A percentile compares a stretch with the other conserved stretches of the same genome.
phyloP scores from a whole-genome alignment of 2,329 filamentous ascomycete genomes.

The Colletotrichum scovillei region DNA sequence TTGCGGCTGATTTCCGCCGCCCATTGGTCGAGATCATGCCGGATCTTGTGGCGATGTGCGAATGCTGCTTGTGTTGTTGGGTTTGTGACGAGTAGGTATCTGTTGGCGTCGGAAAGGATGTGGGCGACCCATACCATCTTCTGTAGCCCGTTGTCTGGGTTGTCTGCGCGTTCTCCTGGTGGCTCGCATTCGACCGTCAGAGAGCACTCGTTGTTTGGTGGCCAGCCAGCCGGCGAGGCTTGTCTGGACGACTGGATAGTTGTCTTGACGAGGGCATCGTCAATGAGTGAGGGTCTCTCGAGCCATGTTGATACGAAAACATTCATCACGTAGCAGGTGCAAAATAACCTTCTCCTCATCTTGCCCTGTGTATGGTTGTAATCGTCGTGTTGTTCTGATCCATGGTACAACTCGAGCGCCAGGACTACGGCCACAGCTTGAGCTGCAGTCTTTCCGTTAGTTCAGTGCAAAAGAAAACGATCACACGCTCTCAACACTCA shows the following conservation, averaged over 20 bases:
- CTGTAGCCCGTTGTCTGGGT: background rate
- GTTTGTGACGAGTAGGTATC: conserved; percentile 19
- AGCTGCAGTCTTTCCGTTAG: background rate
- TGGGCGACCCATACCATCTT: conserved; percentile 13
- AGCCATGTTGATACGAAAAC: conserved; percentile 25
- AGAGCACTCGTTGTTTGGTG: background rate
- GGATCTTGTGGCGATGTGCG: conserved; percentile 24
- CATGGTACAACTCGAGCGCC: conserved; percentile 14
- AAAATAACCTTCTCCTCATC: conserved; percentile 9
- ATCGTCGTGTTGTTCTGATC: background rate
- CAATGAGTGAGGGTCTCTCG: conserved; percentile 21
- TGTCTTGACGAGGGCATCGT: conserved; percentile 20
- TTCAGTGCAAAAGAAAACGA: too few relatives aligned
- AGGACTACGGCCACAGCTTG: conserved; percentile 21
- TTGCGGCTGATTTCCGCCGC: background rate
- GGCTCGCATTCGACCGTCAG: background rate
- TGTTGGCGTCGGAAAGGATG: conserved; percentile 22
- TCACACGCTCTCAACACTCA: background rate
- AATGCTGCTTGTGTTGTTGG: conserved; percentile 14
- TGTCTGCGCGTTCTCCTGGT: background rate
- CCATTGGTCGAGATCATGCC: conserved; percentile 25
- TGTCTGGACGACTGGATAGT: background rate
- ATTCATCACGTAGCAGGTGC: conserved; percentile 28
- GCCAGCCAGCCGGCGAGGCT: background rate
- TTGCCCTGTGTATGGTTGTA: background rate